Percentiles rank a stretch among this genome's conserved stretches.
Evolutionary conservation across 306 rosid species (phyloP).

Genomic region (Quercus alba): DNA sequence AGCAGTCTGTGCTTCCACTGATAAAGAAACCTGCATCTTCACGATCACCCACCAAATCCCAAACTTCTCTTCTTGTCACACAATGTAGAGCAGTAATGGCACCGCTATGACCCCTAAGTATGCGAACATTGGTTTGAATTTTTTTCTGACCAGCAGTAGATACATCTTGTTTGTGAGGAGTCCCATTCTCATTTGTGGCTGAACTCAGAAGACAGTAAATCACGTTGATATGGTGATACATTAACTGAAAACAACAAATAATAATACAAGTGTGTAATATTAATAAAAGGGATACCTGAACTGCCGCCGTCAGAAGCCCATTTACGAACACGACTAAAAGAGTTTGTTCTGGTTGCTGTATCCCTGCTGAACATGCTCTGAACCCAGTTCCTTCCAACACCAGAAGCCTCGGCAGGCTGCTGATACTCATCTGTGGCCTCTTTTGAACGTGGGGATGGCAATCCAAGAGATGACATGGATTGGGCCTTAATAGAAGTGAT

Average conservation of each 20-base stretch:
- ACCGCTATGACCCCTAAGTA: constrained; percentile 96
- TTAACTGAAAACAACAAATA: constrained; percentile 13
- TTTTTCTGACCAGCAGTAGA: constrained; percentile 78
- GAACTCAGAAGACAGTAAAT: constrained; percentile 14
- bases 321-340: constrained; percentile 77
- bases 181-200: constrained; percentile 67
- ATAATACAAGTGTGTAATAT: constrained; percentile 6
- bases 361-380: constrained; percentile 97
- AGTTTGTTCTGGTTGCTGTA: constrained; percentile 64
- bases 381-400: constrained; percentile 93
- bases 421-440: constrained; percentile 70
- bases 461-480: constrained; percentile 59
- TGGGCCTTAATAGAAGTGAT: constrained; percentile 62
- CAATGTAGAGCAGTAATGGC: constrained; percentile 93
- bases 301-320: constrained; percentile 83
- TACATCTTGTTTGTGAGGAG: constrained; percentile 72
- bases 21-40: constrained; percentile 99
- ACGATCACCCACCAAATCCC: constrained; percentile 99
- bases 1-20: constrained; percentile 96
- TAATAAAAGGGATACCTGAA: constrained; percentile 40
- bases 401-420: constrained; percentile 91
- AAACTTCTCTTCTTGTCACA: constrained; percentile 95
- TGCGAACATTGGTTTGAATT: constrained; percentile 86
- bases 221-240: constrained; percentile 1
- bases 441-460: constrained; percentile 80